These are phyloP conservation scores for Coemansia sp. DNA, from an alignment of 192 early-diverging fungal genomes.

Conservation along the genomic window DNA sequence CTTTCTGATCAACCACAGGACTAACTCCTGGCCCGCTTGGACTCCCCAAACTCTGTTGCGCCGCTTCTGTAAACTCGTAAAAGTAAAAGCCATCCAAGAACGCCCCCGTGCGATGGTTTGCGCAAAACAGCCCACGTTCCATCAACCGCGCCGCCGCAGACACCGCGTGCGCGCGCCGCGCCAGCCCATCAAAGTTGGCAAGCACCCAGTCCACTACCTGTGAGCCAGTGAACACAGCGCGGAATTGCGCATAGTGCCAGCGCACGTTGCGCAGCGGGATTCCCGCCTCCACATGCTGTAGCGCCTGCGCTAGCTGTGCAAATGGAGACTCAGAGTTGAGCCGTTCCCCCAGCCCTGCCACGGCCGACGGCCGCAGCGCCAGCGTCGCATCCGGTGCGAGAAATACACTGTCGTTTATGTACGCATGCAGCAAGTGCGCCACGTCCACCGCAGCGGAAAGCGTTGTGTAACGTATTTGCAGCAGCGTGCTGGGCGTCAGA, in stretches of 20 bases:
- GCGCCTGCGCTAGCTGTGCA: constrained; percentile 60
- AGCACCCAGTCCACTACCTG: constrained; percentile 90
- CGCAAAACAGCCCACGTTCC: constrained; percentile 69
- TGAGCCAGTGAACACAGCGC: constrained; percentile 71
- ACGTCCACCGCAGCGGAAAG: constrained; percentile 37
- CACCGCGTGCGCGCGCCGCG: constrained; percentile 73
- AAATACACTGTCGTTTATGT: constrained; percentile 33
- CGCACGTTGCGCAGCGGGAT: constrained; percentile 69
- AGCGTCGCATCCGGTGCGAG: constrained; percentile 28
- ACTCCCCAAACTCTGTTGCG: constrained; percentile 5
- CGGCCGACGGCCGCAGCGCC: constrained; percentile 31
- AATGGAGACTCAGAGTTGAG: constrained; percentile 58
- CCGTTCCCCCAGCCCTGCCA: constrained; percentile 9
- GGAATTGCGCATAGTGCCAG: constrained; percentile 83
- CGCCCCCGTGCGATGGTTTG: constrained; percentile 59
- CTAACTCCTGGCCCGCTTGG: background rate
- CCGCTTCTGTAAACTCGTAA: constrained; percentile 59
- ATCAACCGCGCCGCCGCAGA: constrained; percentile 75
- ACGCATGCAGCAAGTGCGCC: constrained; percentile 28
- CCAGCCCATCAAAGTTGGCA: constrained; percentile 69
- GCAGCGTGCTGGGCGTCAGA: constrained; percentile 37
- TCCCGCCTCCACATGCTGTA: constrained; percentile 70
- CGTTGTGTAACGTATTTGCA: constrained; percentile 50
- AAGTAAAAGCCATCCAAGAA: constrained; percentile 92
- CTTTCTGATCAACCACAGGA: constrained; percentile 15